Evolutionary conservation across 2,329 filamentous ascomycete genomes (phyloP).

Genomic region (Thermoascus crustaceus): DNA sequence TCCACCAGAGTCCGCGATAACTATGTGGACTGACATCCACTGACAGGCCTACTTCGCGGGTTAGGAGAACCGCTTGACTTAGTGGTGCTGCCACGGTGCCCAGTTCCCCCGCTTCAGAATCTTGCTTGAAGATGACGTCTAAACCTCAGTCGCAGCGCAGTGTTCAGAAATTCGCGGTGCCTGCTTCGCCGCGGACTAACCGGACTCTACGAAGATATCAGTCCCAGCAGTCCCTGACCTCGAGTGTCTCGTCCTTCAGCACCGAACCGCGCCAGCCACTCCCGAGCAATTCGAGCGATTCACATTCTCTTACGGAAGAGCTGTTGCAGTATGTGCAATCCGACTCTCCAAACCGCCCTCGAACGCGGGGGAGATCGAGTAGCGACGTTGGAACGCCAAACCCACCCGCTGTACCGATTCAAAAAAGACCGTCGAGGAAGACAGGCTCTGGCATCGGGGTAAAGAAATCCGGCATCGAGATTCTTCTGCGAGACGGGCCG

Average conservation of each 20-base stretch:
- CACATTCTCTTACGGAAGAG: constrained; percentile 9
- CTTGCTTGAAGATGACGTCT: constrained; percentile 13
- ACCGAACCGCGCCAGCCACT: constrained; percentile 48
- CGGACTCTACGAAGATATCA: constrained; percentile 65
- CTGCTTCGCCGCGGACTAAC: constrained; percentile 56
- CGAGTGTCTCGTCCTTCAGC: constrained; percentile 49
- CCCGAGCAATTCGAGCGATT: constrained; percentile 9
- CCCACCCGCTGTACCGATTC: constrained; percentile 15
- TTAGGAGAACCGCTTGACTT: too few relatives aligned
- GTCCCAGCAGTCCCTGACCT: constrained; percentile 60
- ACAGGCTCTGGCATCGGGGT: constrained; percentile 35
- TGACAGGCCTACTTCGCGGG: too few relatives aligned
- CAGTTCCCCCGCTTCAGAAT: constrained; percentile 1
- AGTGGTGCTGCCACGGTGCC: background rate
- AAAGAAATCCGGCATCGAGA: constrained; percentile 54
- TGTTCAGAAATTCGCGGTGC: constrained; percentile 19
- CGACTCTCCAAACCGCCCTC: constrained; percentile 15
- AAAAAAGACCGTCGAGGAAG: constrained; percentile 34
- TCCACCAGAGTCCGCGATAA: background rate
- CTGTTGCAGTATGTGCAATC: constrained; percentile 20
- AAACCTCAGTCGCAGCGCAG: constrained; percentile 15
- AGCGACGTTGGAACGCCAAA: constrained; percentile 55
- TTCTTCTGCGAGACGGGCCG: constrained; percentile 72
- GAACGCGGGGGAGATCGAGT: constrained; percentile 50
- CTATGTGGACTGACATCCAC: background rate